Percentiles rank a stretch among this genome's conserved stretches.
Evolutionary conservation across 371 early-diverging fungal species (phyloP).

Genomic region (Mortierella sp.): DNA sequence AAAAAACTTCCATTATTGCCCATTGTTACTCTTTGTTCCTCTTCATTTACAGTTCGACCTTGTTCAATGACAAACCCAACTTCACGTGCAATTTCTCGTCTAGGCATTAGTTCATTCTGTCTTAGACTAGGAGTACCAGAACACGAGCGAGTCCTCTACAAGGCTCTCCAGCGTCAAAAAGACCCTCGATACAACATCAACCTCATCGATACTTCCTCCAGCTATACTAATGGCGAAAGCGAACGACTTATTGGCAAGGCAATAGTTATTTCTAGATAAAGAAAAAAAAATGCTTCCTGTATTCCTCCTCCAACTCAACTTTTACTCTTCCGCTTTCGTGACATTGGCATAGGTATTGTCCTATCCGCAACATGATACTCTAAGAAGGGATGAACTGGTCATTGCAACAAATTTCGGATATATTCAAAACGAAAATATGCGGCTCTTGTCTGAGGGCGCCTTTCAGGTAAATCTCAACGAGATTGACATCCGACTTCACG

Average conservation of each 20-base stretch:
- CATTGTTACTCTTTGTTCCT: neutral
- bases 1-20: neutral
- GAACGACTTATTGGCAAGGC: slow-evolving; percentile 55
- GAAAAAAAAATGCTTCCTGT: neutral
- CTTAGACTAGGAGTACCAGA: slow-evolving; percentile 32
- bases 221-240: slow-evolving; percentile 50
- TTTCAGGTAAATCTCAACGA: slow-evolving; percentile 24
- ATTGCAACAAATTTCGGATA: slow-evolving; percentile 55
- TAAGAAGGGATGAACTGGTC: slow-evolving; percentile 40
- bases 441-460: slow-evolving; percentile 35
- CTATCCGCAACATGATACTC: slow-evolving; percentile 31
- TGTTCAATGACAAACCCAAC: slow-evolving; percentile 18
- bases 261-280: neutral
- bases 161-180: slow-evolving; percentile 42
- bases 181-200: slow-evolving; percentile 50
- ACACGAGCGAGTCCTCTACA: slow-evolving; percentile 45
- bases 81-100: slow-evolving; percentile 42
- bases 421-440: slow-evolving; percentile 53
- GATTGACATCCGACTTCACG: neutral
- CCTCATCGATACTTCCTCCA: slow-evolving; percentile 54
- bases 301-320: neutral
- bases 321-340: neutral
- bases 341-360: slow-evolving; percentile 24
- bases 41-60: no score
- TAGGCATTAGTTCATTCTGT: slow-evolving; percentile 51